Evolutionary conservation across 2,329 filamentous ascomycete genomes (phyloP), one percentile per base, ranked within the genome.

Genomic region (Diaporthe vaccinii): DNA sequence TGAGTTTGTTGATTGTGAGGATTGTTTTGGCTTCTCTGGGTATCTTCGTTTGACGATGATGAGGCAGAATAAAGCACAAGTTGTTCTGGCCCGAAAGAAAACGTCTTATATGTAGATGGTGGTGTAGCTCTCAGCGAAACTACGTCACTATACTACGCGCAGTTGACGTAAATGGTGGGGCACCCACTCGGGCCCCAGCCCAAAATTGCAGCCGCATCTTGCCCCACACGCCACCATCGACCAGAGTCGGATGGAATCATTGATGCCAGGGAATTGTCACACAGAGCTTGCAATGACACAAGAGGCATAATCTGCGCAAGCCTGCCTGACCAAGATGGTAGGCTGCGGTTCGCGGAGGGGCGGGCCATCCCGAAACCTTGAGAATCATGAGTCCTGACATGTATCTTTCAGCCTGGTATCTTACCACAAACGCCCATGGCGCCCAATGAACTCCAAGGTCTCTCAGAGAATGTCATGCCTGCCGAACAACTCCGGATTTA

Each of bases 141-240:
- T 76, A 76, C 75, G 75, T 76, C 75, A 76, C 67, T 31, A 34
- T 34, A 34, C 61, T 41, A 57, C 68, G 25, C 57, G 22, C 65
- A 20, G 41, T 76, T 76, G 75, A 76, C 75, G 75, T 76, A 74
- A 76, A 76, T 73, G 68, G 62, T 74, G 73, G 69, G 41, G 44
- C 68, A 17, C 28, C 31, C 61, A 55, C 57, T 53, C n/a, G 57
- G 41, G 53, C 46, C 39, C 46, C 41, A 28, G 46, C 41, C 51
- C 49, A 67, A 31, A 34, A 22, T 17, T 74, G 53, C 25, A 72
- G 72, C 72, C 58, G 72, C 65, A 74, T 59, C 51, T 28, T 31
- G 44, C 72, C 34, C 65, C 58, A 68, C 65, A 72, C 57, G 49
- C 46, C 55, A 76, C 70, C 41, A n/a, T 53, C 68, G 62, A 51